Percentiles rank a stretch among this genome's conserved stretches.
These are phyloP conservation scores for Suillus sp. DNA, from an alignment of 768 basidiomycete genomes.

Conservation along the genomic window DNA sequence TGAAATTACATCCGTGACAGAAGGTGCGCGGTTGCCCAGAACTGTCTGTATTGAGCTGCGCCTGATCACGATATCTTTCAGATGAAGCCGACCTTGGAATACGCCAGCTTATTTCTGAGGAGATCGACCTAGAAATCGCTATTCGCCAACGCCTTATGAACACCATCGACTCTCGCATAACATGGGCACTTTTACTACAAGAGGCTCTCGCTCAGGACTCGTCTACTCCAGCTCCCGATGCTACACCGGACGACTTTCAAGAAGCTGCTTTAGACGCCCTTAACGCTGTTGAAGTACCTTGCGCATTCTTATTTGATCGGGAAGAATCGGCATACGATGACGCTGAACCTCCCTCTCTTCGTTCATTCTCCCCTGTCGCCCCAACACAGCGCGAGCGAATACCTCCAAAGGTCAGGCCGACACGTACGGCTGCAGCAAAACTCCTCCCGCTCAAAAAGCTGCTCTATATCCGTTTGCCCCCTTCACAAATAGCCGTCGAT, in stretches of 20 bases:
- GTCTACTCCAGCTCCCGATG: conserved; percentile 17
- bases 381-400: conserved; percentile 21
- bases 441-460: conserved; percentile 37
- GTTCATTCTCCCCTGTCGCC: conserved; percentile 23
- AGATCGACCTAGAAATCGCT: conserved; percentile 46
- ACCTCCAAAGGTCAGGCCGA: conserved; percentile 29
- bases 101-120: conserved; percentile 33
- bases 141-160: conserved; percentile 42
- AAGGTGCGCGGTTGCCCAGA: conserved; percentile 21
- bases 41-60: background rate
- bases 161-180: conserved; percentile 47
- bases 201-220: conserved; percentile 31
- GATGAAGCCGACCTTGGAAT: conserved; percentile 20
- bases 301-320: conserved; percentile 40
- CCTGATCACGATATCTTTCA: conserved; percentile 4
- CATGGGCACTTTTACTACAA: conserved; percentile 47
- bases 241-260: conserved; percentile 34
- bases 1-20: conserved; percentile 15
- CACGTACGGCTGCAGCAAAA: conserved; percentile 27
- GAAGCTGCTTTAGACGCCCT: conserved; percentile 46
- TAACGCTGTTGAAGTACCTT: conserved; percentile 42
- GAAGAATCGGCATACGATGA: conserved; percentile 18
- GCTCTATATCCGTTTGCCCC: conserved; percentile 41
- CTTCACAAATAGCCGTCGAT: conserved; percentile 26
- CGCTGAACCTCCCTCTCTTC: conserved; percentile 24